Percentiles rank a stretch among this genome's conserved stretches.
Conservation (phyloP, 2,329 filamentous ascomycete genomes). For the Penicillium verrucosum region DNA sequence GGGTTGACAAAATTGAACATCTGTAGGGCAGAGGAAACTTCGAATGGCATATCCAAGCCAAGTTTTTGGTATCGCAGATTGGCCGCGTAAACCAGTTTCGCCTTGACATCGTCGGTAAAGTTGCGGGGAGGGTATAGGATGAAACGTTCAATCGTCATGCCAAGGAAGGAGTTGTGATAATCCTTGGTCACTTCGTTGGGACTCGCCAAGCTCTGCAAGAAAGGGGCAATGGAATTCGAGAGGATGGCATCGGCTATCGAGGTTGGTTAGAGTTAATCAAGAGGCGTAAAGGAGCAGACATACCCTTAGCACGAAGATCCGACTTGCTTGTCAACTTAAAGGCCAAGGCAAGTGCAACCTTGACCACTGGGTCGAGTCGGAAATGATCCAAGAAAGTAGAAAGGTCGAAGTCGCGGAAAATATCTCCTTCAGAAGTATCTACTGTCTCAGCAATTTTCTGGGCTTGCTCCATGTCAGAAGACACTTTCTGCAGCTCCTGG, state of each 20-base stretch:
- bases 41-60: conserved; percentile 40
- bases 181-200: conserved; percentile 62
- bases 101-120: conserved; percentile 74
- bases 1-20: conserved; percentile 45
- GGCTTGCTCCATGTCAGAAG: conserved; percentile 75
- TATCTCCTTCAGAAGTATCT: conserved; percentile 83
- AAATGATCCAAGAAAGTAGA: conserved; percentile 95
- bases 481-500: conserved; percentile 81
- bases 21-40: conserved; percentile 44
- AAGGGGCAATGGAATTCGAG: conserved; percentile 71
- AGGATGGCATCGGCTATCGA: conserved; percentile 82
- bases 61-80: conserved; percentile 67
- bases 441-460: conserved; percentile 90
- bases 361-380: conserved; percentile 82
- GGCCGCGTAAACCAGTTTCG: conserved; percentile 61
- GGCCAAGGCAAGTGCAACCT: conserved; percentile 81
- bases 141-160: conserved; percentile 77
- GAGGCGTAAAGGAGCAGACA: conserved; percentile 18
- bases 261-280: not conserved
- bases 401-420: conserved; percentile 96
- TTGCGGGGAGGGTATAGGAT: conserved; percentile 82
- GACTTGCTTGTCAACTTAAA: conserved; percentile 78
- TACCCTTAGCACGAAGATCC: conserved; percentile 88
- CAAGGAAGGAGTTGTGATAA: conserved; percentile 68
- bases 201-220: conserved; percentile 71